phyloP scores from a whole-genome alignment of 108 stramenopile genomes.

The Pseudonitzschia pungens region DNA sequence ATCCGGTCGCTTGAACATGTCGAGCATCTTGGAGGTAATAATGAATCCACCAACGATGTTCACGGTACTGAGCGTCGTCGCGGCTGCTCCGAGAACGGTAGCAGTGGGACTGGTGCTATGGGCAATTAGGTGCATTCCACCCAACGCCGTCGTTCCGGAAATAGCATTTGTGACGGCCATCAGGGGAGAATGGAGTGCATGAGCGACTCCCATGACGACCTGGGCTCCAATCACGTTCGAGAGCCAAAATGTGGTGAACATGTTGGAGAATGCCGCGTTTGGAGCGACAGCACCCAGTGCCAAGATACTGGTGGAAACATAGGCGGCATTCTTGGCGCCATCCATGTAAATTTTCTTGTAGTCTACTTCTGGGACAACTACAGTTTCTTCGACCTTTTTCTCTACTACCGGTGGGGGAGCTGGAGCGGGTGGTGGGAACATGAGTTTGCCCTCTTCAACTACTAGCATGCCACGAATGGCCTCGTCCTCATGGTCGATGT shows the following conservation, averaged over 20 bases:
- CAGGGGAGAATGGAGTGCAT: slow-evolving; percentile 96
- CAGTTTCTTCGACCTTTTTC: slow-evolving; percentile 49
- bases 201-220: slow-evolving; percentile 95
- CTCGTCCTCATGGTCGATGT: slow-evolving; percentile 93
- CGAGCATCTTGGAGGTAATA: slow-evolving; percentile 98
- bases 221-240: slow-evolving; percentile 94
- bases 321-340: slow-evolving; percentile 71
- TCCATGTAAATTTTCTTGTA: slow-evolving; percentile 72
- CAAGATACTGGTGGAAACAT: slow-evolving; percentile 75
- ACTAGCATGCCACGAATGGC: slow-evolving; percentile 94
- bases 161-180: slow-evolving; percentile 98
- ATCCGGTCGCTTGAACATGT: slow-evolving; percentile 98
- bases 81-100: slow-evolving; percentile 83
- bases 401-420: slow-evolving; percentile 71
- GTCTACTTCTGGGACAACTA: slow-evolving; percentile 56
- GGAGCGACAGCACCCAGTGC: slow-evolving; percentile 88
- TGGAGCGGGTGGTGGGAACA: slow-evolving; percentile 90
- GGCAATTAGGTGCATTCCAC: slow-evolving; percentile 95
- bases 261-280: slow-evolving; percentile 87
- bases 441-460: slow-evolving; percentile 85
- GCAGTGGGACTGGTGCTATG: slow-evolving; percentile 68
- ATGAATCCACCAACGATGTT: slow-evolving; percentile 97
- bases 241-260: slow-evolving; percentile 97
- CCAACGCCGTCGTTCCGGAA: slow-evolving; percentile 97
- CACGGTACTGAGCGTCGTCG: slow-evolving; percentile 91